Percentiles rank a stretch among this genome's conserved stretches.
phyloP scores from a whole-genome alignment of 2,329 filamentous ascomycete species.

The Chaetomium globosum region DNA sequence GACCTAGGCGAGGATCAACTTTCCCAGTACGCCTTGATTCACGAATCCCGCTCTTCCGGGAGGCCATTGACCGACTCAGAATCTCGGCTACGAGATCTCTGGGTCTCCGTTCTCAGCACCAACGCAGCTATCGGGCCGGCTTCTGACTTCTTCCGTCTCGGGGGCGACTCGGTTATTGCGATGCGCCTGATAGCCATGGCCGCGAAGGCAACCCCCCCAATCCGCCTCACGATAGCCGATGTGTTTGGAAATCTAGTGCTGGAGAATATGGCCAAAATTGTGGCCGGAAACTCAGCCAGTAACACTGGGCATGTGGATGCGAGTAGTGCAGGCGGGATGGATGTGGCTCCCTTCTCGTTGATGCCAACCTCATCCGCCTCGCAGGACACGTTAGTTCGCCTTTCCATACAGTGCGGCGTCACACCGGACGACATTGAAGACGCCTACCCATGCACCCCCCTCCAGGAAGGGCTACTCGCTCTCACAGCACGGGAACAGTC shows the following conservation, averaged over 20 bases:
- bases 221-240: conserved; percentile 27
- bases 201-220: conserved; percentile 17
- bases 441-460: conserved; percentile 34
- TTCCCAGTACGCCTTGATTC: too few relatives aligned
- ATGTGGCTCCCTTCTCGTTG: conserved; percentile 2
- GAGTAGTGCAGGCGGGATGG: conserved; percentile 31
- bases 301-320: too few relatives aligned
- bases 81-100: not conserved
- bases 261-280: conserved; percentile 28
- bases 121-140: conserved; percentile 24
- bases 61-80: not conserved
- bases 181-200: conserved; percentile 50
- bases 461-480: conserved; percentile 51
- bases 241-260: conserved; percentile 32
- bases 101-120: conserved; percentile 13
- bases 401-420: too few relatives aligned
- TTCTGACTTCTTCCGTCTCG: conserved; percentile 44
- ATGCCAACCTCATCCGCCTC: conserved; percentile 42
- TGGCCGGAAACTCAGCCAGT: too few relatives aligned
- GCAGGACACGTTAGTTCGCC: not conserved
- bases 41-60: not conserved
- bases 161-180: conserved; percentile 43
- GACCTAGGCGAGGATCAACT: too few relatives aligned
- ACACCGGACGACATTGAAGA: conserved; percentile 39
- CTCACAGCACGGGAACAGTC: conserved; percentile 54